Conservation (phyloP, 805 yeast species). For the Sungouiozyma ichnusensis region DNA sequence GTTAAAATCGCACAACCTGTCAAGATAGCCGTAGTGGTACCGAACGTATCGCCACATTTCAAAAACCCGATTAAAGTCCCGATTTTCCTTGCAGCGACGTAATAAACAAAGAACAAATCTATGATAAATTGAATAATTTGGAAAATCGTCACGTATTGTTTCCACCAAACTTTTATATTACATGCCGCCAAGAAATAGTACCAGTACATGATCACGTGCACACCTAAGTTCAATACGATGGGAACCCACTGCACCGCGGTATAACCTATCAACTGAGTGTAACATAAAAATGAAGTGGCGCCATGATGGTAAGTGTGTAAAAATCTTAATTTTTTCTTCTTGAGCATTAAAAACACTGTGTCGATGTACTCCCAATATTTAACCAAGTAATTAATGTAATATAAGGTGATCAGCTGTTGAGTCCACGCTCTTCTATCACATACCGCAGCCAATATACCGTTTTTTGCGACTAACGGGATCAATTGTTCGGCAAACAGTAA, state of each 20-base stretch:
- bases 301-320: conserved; percentile 97
- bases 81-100: conserved; percentile 69
- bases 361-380: conserved; percentile 84
- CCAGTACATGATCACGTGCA: conserved; percentile 96
- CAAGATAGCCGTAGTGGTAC: conserved; percentile 60
- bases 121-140: conserved; percentile 89
- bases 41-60: conserved; percentile 60
- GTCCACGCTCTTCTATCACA: conserved; percentile 76
- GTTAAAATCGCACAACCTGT: conserved; percentile 69
- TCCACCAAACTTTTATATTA: conserved; percentile 98
- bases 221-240: conserved; percentile 76
- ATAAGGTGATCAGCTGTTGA: conserved; percentile 68
- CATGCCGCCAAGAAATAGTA: conserved; percentile 89
- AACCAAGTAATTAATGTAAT: conserved; percentile 85
- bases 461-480: conserved; percentile 58
- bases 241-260: conserved; percentile 96
- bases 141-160: conserved; percentile 95
- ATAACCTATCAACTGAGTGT: conserved; percentile 80
- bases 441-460: conserved; percentile 78
- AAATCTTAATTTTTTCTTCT: conserved; percentile 84
- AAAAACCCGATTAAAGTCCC: conserved; percentile 28
- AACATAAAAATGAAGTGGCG: conserved; percentile 91
- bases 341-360: conserved; percentile 82
- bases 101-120: conserved; percentile 84
- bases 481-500: conserved; percentile 73